Evolutionary conservation across 257 asterid genomes (phyloP), one percentile per base, ranked within the genome.

Genomic region (Forsythia viridissima): DNA sequence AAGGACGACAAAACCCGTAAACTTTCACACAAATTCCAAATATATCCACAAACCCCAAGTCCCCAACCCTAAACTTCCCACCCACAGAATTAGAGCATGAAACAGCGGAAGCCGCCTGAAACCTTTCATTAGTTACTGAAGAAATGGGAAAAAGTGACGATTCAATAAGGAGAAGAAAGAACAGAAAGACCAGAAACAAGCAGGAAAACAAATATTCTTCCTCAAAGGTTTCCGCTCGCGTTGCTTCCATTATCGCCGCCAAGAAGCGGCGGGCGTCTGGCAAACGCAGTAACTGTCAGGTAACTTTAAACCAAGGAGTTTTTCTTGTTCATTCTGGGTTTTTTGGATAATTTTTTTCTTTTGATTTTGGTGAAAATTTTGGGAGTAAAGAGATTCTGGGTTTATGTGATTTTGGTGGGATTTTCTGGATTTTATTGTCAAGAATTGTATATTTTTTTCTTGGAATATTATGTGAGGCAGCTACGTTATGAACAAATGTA

Each of bases 261-360:
- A 87, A 87, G 75, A 87, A 87, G 83, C 89, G 91, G 34, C 88
- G 91, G 7, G 42, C 52, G 8, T 10, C 89, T 5, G 91, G 89
- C 44, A 83, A 87, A 79, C 91, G 91, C 83, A 89, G 91, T 79
- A 39, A 43, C 34, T 87, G 91, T 75, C 85, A 87, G 91, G 89
- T 87, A 72, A 38, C 41, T 12, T n/a, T n/a, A 57, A 8, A n/a
- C 4, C 24, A n/a, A n/a, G 12, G 6, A 46, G 6, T 12, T 18
- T 41, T 40, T n/a, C 57, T 63, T n/a, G 30, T 73, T 16, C 68
- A 6, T 4, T 8, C 4, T 61, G 57, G 36, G 36, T 8, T 43
- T 70, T 4, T 3, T 34, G 5, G 11, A 2, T 12, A 6, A 16
- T 8, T 2, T 57, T 67, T 24, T 7, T 15, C 41, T 72, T 72